These are phyloP conservation scores for Corymbia citriodora DNA, from an alignment of 441 rosid species.

Conservation along the genomic window DNA sequence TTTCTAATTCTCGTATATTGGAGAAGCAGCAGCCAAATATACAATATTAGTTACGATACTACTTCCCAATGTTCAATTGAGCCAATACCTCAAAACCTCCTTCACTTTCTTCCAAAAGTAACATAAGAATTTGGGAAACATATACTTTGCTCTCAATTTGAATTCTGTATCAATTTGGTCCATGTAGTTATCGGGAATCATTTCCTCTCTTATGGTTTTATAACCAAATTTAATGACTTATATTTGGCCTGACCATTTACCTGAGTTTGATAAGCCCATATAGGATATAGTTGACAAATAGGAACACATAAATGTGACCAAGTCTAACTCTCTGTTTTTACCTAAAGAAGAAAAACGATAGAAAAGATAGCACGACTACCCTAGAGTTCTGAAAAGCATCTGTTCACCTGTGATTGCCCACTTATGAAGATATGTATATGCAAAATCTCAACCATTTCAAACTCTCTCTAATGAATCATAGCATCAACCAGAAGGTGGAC, in stretches of 20 bases:
- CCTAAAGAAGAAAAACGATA: not conserved
- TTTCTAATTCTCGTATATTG: not conserved
- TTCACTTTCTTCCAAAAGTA: not conserved
- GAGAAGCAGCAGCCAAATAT: not conserved
- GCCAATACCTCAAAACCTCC: not conserved
- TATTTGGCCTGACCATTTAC: not conserved
- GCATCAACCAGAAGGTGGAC: not conserved
- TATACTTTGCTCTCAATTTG: not conserved
- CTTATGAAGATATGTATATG: not conserved
- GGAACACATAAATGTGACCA: not conserved
- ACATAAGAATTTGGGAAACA: not conserved
- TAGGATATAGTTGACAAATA: not conserved
- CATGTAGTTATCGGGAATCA: not conserved
- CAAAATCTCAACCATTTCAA: not conserved
- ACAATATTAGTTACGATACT: not conserved
- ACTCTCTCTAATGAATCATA: not conserved
- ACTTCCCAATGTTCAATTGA: not conserved
- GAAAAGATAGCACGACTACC: not conserved
- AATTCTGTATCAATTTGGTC: not conserved
- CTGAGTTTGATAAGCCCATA: not conserved
- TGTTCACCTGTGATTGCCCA: not conserved
- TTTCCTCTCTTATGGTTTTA: not conserved
- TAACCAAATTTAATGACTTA: not conserved
- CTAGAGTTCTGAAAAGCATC: not conserved
- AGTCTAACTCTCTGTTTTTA: not conserved